These are phyloP conservation scores for Berberis thunbergii DNA, from an alignment of 164 flowering plant genomes.

Conservation along the genomic window DNA sequence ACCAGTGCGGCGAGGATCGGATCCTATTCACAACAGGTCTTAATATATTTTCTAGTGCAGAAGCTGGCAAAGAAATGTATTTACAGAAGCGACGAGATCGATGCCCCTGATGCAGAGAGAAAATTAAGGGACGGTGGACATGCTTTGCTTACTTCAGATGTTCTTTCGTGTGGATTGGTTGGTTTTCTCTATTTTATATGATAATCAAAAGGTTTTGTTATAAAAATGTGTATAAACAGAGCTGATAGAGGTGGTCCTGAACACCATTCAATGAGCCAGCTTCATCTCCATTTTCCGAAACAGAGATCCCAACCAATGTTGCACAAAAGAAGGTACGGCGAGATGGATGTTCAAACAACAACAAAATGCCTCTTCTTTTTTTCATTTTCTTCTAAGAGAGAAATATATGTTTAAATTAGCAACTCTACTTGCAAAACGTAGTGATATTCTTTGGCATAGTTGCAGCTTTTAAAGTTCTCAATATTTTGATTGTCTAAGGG, in stretches of 20 bases:
- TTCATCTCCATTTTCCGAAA: constrained; percentile 15
- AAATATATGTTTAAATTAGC: constrained; percentile 5
- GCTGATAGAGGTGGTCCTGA: constrained; percentile 5
- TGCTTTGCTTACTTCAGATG: constrained; percentile 11
- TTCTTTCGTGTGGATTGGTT: constrained; percentile 21
- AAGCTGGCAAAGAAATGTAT: background rate
- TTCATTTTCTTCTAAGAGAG: constrained; percentile 2
- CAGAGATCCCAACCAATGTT: constrained; percentile 18
- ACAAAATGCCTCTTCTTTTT: constrained; percentile 10
- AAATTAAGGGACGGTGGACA: constrained; percentile 1
- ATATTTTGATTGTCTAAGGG: no score
- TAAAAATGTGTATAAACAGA: constrained; percentile 16
- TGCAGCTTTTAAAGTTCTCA: background rate
- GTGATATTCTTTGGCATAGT: constrained; percentile 11
- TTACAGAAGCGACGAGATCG: constrained; percentile 7
- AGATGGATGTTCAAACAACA: constrained; percentile 7
- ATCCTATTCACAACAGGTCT: constrained; percentile 76
- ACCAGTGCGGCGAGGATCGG: constrained; percentile 57
- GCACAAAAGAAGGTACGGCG: constrained; percentile 10
- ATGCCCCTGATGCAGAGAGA: constrained; percentile 9
- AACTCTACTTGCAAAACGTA: constrained; percentile 7
- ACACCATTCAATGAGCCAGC: constrained; percentile 13
- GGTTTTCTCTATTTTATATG: constrained; percentile 16
- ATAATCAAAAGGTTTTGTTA: constrained; percentile 7
- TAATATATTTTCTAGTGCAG: constrained; percentile 17